Conservation (phyloP, 805 yeast species). For the Ogataea naganishii region DNA sequence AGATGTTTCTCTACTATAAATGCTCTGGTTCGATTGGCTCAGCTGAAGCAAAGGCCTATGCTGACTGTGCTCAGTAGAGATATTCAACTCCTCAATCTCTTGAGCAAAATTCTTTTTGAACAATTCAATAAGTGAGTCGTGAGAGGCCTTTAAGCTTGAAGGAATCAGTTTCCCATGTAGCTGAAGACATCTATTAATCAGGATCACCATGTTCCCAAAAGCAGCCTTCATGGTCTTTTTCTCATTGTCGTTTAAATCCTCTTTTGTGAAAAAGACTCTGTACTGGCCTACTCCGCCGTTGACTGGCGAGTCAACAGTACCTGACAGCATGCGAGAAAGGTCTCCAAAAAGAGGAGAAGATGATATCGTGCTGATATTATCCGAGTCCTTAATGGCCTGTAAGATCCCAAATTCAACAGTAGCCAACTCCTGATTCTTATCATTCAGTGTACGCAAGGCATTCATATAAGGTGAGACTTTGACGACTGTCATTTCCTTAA, state of each 20-base stretch:
- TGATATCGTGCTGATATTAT: constrained; percentile 15
- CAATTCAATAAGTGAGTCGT: constrained; percentile 54
- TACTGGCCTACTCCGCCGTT: constrained; percentile 89
- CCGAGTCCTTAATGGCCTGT: constrained; percentile 38
- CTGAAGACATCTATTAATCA: constrained; percentile 55
- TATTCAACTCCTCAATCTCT: constrained; percentile 44
- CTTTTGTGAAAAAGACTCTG: constrained; percentile 50
- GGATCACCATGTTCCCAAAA: constrained; percentile 60
- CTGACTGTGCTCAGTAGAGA: constrained; percentile 11
- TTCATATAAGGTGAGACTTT: constrained; percentile 79
- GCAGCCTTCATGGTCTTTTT: constrained; percentile 31
- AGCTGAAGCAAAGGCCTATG: constrained; percentile 6
- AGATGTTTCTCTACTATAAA: neutral
- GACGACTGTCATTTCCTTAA: constrained; percentile 36
- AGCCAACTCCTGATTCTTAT: constrained; percentile 64
- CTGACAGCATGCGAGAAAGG: constrained; percentile 63
- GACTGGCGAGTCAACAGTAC: constrained; percentile 87
- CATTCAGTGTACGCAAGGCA: constrained; percentile 59
- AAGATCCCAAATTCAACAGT: constrained; percentile 56
- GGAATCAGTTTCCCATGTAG: constrained; percentile 64
- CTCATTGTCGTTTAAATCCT: constrained; percentile 14
- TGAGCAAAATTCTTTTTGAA: constrained; percentile 58
- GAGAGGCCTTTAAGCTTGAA: constrained; percentile 47
- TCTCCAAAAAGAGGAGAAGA: constrained; percentile 43
- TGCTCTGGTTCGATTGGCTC: constrained; percentile 2